Percentiles rank a stretch among this genome's conserved stretches.
Conservation (phyloP, 2,329 filamentous ascomycete species). For the Fusarium multiceps region DNA sequence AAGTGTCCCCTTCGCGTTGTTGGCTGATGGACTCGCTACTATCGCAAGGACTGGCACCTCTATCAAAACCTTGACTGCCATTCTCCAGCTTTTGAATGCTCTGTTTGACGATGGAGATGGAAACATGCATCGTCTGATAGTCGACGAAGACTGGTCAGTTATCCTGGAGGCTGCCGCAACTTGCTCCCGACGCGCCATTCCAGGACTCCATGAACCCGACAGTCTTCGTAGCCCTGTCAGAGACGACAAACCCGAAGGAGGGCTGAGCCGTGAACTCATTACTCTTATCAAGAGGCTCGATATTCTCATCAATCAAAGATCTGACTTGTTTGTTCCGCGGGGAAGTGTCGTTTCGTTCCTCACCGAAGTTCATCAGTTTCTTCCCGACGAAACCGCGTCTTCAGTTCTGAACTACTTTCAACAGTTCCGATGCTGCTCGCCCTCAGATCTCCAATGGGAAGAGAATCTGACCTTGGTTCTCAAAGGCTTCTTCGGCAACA, state of each 20-base stretch:
- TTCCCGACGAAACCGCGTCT: constrained; percentile 73
- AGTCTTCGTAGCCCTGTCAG: constrained; percentile 36
- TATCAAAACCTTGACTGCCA: constrained; percentile 58
- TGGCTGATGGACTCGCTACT: constrained; percentile 68
- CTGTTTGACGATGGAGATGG: constrained; percentile 65
- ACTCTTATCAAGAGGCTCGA: constrained; percentile 63
- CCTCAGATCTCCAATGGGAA: constrained; percentile 76
- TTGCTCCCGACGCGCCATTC: constrained; percentile 57
- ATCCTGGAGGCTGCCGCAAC: constrained; percentile 69
- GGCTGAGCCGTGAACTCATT: constrained; percentile 57
- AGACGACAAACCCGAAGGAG: constrained; percentile 51
- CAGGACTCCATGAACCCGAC: constrained; percentile 45
- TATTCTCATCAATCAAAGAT: constrained; percentile 56
- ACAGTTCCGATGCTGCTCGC: constrained; percentile 76
- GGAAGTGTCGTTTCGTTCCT: constrained; percentile 76
- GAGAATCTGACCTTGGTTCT: constrained; percentile 70
- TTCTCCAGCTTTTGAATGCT: constrained; percentile 65
- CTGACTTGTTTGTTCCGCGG: constrained; percentile 69
- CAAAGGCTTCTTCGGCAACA: constrained; percentile 72
- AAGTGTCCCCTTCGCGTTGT: constrained; percentile 65
- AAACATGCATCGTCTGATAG: constrained; percentile 65
- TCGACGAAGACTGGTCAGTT: constrained; percentile 74
- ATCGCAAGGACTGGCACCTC: constrained; percentile 59
- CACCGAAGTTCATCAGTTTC: constrained; percentile 67
- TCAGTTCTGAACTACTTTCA: constrained; percentile 75